Percentiles rank a stretch among this genome's conserved stretches.
Conservation (phyloP, 768 basidiomycete species). For the Coprinopsis marcescibilis region DNA sequence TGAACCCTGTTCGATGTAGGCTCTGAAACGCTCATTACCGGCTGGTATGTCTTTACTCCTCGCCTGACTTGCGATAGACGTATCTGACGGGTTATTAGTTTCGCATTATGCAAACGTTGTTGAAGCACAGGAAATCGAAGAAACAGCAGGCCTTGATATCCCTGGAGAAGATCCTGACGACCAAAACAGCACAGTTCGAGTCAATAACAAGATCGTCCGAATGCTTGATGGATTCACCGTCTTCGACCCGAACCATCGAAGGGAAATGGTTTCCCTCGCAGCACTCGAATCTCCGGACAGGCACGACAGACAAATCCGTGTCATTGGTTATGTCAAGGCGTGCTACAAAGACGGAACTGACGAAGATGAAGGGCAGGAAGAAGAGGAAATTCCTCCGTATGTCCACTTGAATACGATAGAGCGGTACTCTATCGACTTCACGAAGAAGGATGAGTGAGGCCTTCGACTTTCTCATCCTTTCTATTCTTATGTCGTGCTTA, state of each 20-base stretch:
- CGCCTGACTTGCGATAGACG: too few species aligned
- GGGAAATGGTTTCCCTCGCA: constrained; percentile 42
- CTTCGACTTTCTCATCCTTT: constrained; percentile 1
- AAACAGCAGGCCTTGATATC: constrained; percentile 30
- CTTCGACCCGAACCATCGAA: constrained; percentile 46
- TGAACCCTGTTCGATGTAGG: neutral
- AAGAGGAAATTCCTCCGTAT: constrained; percentile 30
- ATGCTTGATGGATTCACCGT: constrained; percentile 51
- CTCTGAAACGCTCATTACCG: constrained; percentile 22
- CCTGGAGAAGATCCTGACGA: constrained; percentile 39
- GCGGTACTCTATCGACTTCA: constrained; percentile 47
- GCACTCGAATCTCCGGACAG: constrained; percentile 39
- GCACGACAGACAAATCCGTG: constrained; percentile 39
- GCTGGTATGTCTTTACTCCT: too few species aligned
- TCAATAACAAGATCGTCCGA: constrained; percentile 60
- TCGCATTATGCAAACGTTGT: too few species aligned
- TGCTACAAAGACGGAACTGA: constrained; percentile 31
- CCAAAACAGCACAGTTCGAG: constrained; percentile 23
- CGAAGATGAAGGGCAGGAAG: constrained; percentile 55
- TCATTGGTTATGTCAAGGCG: constrained; percentile 45
- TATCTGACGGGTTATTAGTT: too few species aligned
- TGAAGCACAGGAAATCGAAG: too few species aligned
- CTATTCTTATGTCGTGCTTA: constrained; percentile 3
- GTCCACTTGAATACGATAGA: constrained; percentile 45
- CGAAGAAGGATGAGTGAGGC: constrained; percentile 44